Conservation (phyloP, 306 rosid species). For the Abrus precatorius region DNA sequence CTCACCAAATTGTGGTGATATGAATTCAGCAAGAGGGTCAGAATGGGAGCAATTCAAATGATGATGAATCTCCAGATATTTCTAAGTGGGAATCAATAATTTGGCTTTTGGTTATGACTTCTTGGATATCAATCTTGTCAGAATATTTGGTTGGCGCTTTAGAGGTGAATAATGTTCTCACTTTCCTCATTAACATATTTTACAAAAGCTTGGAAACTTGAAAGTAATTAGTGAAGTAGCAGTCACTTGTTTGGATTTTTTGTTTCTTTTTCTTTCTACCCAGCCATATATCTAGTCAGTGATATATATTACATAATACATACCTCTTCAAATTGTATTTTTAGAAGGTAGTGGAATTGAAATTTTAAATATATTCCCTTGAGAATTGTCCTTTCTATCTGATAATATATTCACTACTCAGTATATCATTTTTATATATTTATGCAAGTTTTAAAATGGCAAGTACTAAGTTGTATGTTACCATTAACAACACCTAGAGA, state of each 20-base stretch:
- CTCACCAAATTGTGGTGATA: slow-evolving; percentile 44
- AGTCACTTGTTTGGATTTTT: slow-evolving; percentile 13
- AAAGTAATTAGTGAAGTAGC: slow-evolving; percentile 15
- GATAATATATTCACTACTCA: not conserved
- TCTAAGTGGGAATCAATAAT: slow-evolving; percentile 86
- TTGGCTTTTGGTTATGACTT: slow-evolving; percentile 83
- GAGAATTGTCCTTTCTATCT: slow-evolving; percentile 10
- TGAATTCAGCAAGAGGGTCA: slow-evolving; percentile 70
- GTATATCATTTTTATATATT: not conserved
- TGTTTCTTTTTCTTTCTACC: not conserved
- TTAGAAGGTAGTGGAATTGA: slow-evolving; percentile 20
- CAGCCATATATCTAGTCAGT: not conserved
- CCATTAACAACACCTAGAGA: not conserved
- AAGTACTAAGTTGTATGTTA: not conserved
- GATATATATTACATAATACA: too few species aligned
- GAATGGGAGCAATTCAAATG: slow-evolving; percentile 54
- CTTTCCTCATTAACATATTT: not conserved
- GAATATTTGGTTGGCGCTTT: slow-evolving; percentile 80
- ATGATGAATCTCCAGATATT: slow-evolving; percentile 75
- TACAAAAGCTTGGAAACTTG: slow-evolving; percentile 10
- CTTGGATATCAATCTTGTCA: slow-evolving; percentile 76
- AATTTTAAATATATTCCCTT: not conserved
- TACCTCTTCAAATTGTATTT: slow-evolving; percentile 2
- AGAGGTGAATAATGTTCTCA: slow-evolving; percentile 59
- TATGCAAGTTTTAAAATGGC: not conserved